phyloP scores from a whole-genome alignment of 495 filamentous ascomycete species.

The Ramalina peruviana region DNA sequence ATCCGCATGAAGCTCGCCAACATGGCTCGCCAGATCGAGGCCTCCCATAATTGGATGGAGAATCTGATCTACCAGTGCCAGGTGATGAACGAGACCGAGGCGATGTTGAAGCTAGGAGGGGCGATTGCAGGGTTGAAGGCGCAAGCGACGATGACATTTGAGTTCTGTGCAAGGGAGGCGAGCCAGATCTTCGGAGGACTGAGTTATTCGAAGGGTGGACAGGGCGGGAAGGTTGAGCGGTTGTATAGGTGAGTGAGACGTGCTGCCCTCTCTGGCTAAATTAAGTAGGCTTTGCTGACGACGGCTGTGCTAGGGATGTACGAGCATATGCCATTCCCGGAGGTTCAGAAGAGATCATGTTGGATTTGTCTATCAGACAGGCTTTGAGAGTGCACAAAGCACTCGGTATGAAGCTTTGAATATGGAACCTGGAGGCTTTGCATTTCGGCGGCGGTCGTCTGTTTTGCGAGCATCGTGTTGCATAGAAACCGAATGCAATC shows the following conservation, averaged over 20 bases:
- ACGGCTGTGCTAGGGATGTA: conserved; percentile 43
- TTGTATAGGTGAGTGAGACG: conserved; percentile 46
- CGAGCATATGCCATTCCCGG: conserved; percentile 95
- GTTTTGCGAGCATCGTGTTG: background rate
- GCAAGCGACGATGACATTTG: conserved; percentile 81
- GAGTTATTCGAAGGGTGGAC: conserved; percentile 83
- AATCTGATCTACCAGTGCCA: conserved; percentile 85
- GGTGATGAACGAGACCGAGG: conserved; percentile 86
- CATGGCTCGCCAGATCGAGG: conserved; percentile 97
- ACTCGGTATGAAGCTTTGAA: conserved; percentile 89
- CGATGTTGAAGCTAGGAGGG: conserved; percentile 89
- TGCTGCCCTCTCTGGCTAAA: no score
- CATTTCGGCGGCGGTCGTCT: background rate
- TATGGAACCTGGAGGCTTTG: background rate
- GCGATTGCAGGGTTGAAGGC: conserved; percentile 92
- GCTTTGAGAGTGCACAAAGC: conserved; percentile 77
- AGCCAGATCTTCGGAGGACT: conserved; percentile 95
- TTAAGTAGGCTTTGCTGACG: no score
- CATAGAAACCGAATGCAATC: no score
- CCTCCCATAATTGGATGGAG: conserved; percentile 94
- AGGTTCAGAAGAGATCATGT: conserved; percentile 96
- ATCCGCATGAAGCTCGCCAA: conserved; percentile 95
- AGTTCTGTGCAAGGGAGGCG: conserved; percentile 93
- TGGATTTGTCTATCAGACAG: conserved; percentile 92
- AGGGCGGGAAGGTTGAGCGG: conserved; percentile 91